Percentiles rank a stretch among this genome's conserved stretches.
Evolutionary conservation across 371 early-diverging fungal genomes (phyloP).

Genomic region (Lichtheimia hyalospora): DNA sequence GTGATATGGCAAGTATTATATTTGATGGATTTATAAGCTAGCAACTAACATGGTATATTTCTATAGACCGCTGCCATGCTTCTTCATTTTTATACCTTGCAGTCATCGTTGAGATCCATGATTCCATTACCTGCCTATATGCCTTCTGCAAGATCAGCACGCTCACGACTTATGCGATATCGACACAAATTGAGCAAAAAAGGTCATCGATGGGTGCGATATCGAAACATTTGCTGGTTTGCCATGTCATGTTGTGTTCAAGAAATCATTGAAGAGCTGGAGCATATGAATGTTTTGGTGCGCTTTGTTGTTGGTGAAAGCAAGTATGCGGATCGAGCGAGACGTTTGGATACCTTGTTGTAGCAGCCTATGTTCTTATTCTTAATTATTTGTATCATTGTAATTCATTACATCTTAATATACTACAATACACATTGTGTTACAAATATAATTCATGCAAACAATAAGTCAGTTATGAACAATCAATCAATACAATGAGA

Average conservation of each 20-base stretch:
- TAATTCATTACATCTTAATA: too few relatives aligned
- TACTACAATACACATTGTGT: too few relatives aligned
- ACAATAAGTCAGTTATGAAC: too few relatives aligned
- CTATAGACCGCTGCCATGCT: slow-evolving; percentile 45
- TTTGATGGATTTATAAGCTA: background rate
- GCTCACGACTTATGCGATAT: slow-evolving; percentile 49
- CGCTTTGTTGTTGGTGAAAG: slow-evolving; percentile 44
- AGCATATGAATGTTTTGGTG: slow-evolving; percentile 36
- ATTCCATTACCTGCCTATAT: slow-evolving; percentile 58
- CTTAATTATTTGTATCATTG: too few relatives aligned
- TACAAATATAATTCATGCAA: too few relatives aligned
- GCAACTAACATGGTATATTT: background rate
- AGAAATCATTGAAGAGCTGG: slow-evolving; percentile 63
- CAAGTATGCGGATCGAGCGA: slow-evolving; percentile 30
- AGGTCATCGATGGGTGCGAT: slow-evolving; percentile 24
- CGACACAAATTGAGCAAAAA: slow-evolving; percentile 30
- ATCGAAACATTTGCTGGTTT: slow-evolving; percentile 51
- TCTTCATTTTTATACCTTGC: slow-evolving; percentile 49
- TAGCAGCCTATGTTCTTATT: too few relatives aligned
- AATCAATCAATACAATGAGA: too few relatives aligned
- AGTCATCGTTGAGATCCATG: slow-evolving; percentile 53
- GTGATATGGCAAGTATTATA: slow-evolving; percentile 48
- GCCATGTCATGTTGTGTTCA: slow-evolving; percentile 49
- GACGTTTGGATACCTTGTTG: slow-evolving; percentile 28
- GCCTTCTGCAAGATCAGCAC: slow-evolving; percentile 55